Percentiles rank a stretch among this genome's conserved stretches.
Evolutionary conservation across 202 grass and related monocot species (phyloP).

Genomic region (Brachypodium distachyon): DNA sequence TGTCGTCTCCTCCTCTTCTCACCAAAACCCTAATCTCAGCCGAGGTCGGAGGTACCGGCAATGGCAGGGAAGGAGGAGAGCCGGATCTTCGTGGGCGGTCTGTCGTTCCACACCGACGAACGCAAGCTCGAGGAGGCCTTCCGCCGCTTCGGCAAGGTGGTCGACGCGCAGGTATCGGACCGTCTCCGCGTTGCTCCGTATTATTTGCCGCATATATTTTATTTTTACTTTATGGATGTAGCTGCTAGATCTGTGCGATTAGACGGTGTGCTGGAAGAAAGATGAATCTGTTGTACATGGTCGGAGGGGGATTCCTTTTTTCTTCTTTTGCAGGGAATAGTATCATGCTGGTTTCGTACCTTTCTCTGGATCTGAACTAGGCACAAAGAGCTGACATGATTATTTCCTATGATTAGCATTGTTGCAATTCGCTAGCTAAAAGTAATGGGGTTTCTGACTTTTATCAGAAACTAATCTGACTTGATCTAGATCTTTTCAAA

Average conservation of each 20-base stretch:
- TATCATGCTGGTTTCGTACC: background rate
- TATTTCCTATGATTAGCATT: background rate
- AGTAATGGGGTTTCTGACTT: background rate
- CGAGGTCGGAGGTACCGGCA: background rate
- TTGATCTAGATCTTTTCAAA: background rate
- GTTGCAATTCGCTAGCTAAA: background rate
- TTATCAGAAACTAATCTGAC: background rate
- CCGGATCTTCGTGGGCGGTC: slow-evolving; percentile 80
- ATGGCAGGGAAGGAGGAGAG: slow-evolving; percentile 64
- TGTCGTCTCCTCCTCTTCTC: background rate
- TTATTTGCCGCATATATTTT: background rate
- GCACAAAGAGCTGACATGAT: background rate
- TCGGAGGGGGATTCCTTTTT: background rate
- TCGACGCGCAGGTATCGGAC: slow-evolving; percentile 51
- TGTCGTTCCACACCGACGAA: slow-evolving; percentile 55
- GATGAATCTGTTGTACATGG: background rate
- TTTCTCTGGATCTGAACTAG: background rate
- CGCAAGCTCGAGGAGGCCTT: slow-evolving; percentile 56
- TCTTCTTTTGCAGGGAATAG: background rate
- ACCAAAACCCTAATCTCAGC: slow-evolving; percentile 19
- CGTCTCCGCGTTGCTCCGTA: background rate
- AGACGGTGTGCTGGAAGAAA: background rate
- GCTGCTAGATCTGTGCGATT: slow-evolving; percentile 22
- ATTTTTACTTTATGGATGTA: background rate
- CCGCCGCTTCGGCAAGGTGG: slow-evolving; percentile 64